A percentile compares a stretch with the other conserved stretches of the same genome.
phyloP scores from a whole-genome alignment of 1,284 basidiomycete species.

The Trichosporon sp. region DNA sequence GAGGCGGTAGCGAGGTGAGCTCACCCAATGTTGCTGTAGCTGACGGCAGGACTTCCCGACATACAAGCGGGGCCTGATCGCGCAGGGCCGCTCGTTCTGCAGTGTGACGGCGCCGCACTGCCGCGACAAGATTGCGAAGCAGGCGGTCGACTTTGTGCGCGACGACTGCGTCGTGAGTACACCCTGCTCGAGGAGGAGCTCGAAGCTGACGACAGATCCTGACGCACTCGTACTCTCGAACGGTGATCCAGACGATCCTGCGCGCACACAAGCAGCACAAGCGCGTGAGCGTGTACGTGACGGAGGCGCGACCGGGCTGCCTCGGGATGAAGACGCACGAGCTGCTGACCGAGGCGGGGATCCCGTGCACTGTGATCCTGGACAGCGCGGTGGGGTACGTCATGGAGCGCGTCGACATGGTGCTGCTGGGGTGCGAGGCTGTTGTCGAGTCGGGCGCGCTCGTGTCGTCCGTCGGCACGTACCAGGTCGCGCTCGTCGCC shows the following conservation, averaged over 20 bases:
- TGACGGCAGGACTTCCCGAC: constrained; percentile 39
- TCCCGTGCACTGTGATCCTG: constrained; percentile 89
- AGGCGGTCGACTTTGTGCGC: constrained; percentile 87
- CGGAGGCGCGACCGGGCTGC: constrained; percentile 52
- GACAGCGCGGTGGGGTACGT: constrained; percentile 96
- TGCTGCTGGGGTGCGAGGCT: constrained; percentile 93
- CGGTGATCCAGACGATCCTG: constrained; percentile 89
- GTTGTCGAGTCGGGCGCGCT: constrained; percentile 81
- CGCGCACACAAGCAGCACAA: constrained; percentile 78
- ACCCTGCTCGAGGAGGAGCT: too few relatives aligned
- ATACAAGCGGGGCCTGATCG: constrained; percentile 43
- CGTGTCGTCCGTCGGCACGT: constrained; percentile 74
- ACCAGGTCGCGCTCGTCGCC: constrained; percentile 93
- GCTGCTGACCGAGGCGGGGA: constrained; percentile 72
- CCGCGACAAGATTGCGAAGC: constrained; percentile 80
- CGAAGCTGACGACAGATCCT: constrained; percentile 61
- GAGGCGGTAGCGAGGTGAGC: constrained; percentile 35
- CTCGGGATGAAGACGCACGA: constrained; percentile 73
- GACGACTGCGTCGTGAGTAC: constrained; percentile 79
- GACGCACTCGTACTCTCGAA: constrained; percentile 92
- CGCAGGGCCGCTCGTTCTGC: constrained; percentile 47
- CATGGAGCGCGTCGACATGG: constrained; percentile 92
- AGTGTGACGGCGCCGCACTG: constrained; percentile 65
- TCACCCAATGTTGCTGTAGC: constrained; percentile 6
- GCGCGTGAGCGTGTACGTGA: constrained; percentile 94